A percentile compares a stretch with the other conserved stretches of the same genome.
These are phyloP conservation scores for Oldenlandia corymbosa DNA, from an alignment of 257 asterid genomes.

Conservation along the genomic window DNA sequence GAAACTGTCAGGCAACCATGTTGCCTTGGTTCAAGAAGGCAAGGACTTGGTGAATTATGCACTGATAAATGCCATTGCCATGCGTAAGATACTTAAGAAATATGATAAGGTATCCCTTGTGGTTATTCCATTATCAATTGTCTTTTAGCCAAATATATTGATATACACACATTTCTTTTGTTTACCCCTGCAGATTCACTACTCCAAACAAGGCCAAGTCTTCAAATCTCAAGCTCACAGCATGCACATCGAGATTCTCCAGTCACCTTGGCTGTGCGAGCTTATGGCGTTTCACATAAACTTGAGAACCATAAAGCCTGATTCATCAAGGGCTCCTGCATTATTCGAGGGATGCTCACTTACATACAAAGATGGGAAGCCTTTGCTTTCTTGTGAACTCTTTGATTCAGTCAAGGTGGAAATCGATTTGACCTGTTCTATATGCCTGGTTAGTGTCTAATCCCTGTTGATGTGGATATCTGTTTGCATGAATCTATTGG, in stretches of 20 bases:
- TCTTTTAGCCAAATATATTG: neutral
- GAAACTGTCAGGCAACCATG: constrained; percentile 49
- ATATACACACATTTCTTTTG: neutral
- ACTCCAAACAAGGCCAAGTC: constrained; percentile 92
- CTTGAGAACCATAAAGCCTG: constrained; percentile 35
- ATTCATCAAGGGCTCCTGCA: constrained; percentile 29
- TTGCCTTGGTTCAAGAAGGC: constrained; percentile 65
- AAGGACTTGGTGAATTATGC: constrained; percentile 74
- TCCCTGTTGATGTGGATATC: neutral
- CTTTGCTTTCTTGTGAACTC: constrained; percentile 68
- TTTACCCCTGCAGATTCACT: constrained; percentile 51
- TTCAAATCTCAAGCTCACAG: constrained; percentile 80
- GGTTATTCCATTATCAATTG: neutral
- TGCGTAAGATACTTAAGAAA: constrained; percentile 94
- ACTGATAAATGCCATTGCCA: constrained; percentile 70
- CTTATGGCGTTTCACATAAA: constrained; percentile 89
- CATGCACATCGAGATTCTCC: constrained; percentile 85
- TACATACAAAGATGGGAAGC: constrained; percentile 47
- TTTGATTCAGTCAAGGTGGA: constrained; percentile 74
- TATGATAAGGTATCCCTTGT: constrained; percentile 58
- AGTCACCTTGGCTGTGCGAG: constrained; percentile 94
- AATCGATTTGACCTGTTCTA: constrained; percentile 80
- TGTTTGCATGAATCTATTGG: no score
- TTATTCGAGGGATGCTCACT: constrained; percentile 66
- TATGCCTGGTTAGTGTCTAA: constrained; percentile 75